phyloP scores from a whole-genome alignment of 73 alveolate species.

The Paramecium sexaurelia region DNA sequence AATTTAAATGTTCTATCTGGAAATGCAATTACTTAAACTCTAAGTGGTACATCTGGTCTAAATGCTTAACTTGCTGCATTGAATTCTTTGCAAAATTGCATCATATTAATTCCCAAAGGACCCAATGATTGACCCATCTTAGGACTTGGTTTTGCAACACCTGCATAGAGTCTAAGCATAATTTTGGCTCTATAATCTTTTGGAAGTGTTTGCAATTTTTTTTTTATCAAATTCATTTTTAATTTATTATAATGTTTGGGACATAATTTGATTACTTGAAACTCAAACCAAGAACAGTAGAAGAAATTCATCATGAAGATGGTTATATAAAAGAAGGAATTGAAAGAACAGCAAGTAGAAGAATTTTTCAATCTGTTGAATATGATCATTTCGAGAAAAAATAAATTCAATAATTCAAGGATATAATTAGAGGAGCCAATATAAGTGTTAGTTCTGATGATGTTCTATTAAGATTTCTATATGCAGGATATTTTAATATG shows the following conservation, averaged over 20 bases:
- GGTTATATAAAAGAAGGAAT: conserved; percentile 18
- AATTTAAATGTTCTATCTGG: conserved; percentile 78
- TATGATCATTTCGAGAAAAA: conserved; percentile 38
- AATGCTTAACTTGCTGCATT: conserved; percentile 72
- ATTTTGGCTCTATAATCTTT: conserved; percentile 51
- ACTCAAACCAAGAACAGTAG: background rate
- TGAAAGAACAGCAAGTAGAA: background rate
- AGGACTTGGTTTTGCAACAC: conserved; percentile 86
- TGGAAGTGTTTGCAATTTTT: background rate
- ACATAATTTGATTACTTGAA: conserved; percentile 4
- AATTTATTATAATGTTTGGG: conserved; percentile 11
- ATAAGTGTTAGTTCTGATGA: background rate
- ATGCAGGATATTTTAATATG: conserved; percentile 38
- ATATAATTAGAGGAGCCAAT: background rate
- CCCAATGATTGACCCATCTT: conserved; percentile 89
- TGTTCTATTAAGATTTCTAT: conserved; percentile 5
- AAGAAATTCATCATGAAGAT: conserved; percentile 29
- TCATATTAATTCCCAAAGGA: conserved; percentile 86
- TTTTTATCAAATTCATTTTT: background rate
- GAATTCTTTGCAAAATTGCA: conserved; percentile 85
- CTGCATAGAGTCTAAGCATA: conserved; percentile 77
- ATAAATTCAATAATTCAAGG: conserved; percentile 6
- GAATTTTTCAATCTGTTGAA: conserved; percentile 9
- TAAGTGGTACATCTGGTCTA: conserved; percentile 78
- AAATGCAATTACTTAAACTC: conserved; percentile 79